Evolutionary conservation across 2,329 filamentous ascomycete genomes (phyloP).

Genomic region (Mycocentrospora acerina): DNA sequence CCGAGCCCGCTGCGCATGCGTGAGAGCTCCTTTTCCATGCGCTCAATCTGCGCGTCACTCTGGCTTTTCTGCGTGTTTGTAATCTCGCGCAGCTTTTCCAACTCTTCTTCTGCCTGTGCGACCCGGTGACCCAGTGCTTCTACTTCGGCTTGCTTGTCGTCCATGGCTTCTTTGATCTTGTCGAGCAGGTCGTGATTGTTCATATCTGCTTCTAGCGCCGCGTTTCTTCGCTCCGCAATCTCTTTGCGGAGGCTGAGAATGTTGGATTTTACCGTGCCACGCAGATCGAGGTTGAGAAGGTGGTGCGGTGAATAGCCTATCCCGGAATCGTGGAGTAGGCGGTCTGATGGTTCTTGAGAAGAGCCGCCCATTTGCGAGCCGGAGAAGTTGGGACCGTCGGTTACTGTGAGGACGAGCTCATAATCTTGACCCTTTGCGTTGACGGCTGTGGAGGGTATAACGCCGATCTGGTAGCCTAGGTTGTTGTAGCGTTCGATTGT

Average conservation of each 20-base stretch:
- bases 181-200: constrained; percentile 92
- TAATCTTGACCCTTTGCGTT: constrained; percentile 85
- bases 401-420: constrained; percentile 81
- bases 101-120: constrained; percentile 85
- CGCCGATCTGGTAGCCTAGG: constrained; percentile 85
- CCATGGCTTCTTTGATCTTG: constrained; percentile 93
- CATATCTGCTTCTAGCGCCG: constrained; percentile 85
- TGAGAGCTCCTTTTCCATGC: constrained; percentile 97
- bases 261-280: constrained; percentile 76
- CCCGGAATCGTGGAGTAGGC: constrained; percentile 76
- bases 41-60: constrained; percentile 92
- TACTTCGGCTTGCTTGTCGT: constrained; percentile 91
- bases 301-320: constrained; percentile 90
- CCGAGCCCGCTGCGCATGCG: constrained; percentile 83
- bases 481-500: constrained; percentile 91
- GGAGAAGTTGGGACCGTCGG: constrained; percentile 72
- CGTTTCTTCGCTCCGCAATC: constrained; percentile 82
- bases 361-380: constrained; percentile 52
- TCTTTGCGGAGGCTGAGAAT: constrained; percentile 82
- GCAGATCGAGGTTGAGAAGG: constrained; percentile 84
- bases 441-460: constrained; percentile 80
- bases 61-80: constrained; percentile 85
- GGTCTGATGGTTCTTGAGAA: constrained; percentile 59
- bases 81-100: constrained; percentile 87
- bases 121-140: constrained; percentile 88